A percentile compares a stretch with the other conserved stretches of the same genome.
These are phyloP conservation scores for Phalaenopsis hybrid DNA, from an alignment of 116 monocot species.

Conservation along the genomic window DNA sequence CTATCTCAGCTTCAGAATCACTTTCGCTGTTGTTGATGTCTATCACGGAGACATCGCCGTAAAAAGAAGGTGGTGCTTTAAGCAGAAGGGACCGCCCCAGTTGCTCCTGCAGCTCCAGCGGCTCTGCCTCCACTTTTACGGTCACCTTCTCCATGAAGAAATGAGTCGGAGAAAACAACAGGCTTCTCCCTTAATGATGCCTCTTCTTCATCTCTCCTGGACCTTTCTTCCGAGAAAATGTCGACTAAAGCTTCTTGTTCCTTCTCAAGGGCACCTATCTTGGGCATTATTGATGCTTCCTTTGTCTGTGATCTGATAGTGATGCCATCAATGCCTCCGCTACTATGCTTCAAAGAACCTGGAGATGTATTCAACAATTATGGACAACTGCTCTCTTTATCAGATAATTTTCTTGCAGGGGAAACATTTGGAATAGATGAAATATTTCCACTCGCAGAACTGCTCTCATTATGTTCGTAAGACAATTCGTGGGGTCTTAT, in stretches of 20 bases:
- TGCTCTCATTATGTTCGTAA: slow-evolving; percentile 25
- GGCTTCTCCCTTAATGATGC: slow-evolving; percentile 50
- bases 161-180: no score
- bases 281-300: slow-evolving; percentile 1
- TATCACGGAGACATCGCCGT: slow-evolving; percentile 11
- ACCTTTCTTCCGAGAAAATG: slow-evolving; percentile 71
- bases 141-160: neutral
- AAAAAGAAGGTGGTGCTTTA: neutral
- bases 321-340: slow-evolving; percentile 4
- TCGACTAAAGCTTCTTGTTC: slow-evolving; percentile 76
- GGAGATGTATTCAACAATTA: neutral
- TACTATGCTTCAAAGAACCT: slow-evolving; percentile 10
- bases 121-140: neutral
- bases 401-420: slow-evolving; percentile 5
- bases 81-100: neutral
- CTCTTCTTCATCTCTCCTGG: slow-evolving; percentile 55
- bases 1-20: slow-evolving; percentile 25
- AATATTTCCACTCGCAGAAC: slow-evolving; percentile 24
- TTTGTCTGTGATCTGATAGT: slow-evolving; percentile 32
- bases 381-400: slow-evolving; percentile 10
- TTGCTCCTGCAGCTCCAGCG: neutral
- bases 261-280: slow-evolving; percentile 18
- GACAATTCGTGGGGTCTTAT: slow-evolving; percentile 8
- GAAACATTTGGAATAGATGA: slow-evolving; percentile 8
- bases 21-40: slow-evolving; percentile 45